Conservation (phyloP, 2,329 filamentous ascomycete species). For the Thelonectria rubi region DNA sequence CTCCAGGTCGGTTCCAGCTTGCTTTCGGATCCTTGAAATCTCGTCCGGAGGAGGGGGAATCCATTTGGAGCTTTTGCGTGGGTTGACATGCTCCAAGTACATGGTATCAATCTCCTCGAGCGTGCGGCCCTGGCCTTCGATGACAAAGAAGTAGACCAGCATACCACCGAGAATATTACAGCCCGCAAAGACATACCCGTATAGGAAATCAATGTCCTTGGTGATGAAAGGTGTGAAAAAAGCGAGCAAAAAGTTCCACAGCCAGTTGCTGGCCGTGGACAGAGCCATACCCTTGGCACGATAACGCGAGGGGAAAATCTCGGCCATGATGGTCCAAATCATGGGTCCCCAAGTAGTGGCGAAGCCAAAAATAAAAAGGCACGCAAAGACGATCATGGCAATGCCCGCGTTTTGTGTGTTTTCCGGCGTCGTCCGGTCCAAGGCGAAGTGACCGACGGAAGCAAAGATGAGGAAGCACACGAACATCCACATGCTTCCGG, state of each 20-base stretch:
- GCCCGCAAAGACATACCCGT: slow-evolving; percentile 79
- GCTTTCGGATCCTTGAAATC: slow-evolving; percentile 52
- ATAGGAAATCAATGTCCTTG: slow-evolving; percentile 73
- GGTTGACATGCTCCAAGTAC: slow-evolving; percentile 73
- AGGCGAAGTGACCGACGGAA: slow-evolving; percentile 60
- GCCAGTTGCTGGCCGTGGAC: slow-evolving; percentile 70
- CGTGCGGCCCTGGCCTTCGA: slow-evolving; percentile 76
- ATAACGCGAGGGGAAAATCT: slow-evolving; percentile 71
- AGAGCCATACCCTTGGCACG: slow-evolving; percentile 68
- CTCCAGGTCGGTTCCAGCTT: slow-evolving; percentile 53
- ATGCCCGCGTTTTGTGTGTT: slow-evolving; percentile 58
- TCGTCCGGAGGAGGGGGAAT: slow-evolving; percentile 54
- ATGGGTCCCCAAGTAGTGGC: slow-evolving; percentile 74
- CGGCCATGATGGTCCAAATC: slow-evolving; percentile 70
- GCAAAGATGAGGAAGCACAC: slow-evolving; percentile 68
- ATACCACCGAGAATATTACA: slow-evolving; percentile 72
- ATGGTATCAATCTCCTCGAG: slow-evolving; percentile 84
- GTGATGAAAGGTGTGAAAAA: slow-evolving; percentile 87
- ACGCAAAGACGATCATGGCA: slow-evolving; percentile 70
- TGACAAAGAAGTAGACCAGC: slow-evolving; percentile 80
- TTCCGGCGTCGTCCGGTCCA: slow-evolving; percentile 49
- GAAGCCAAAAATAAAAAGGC: slow-evolving; percentile 71
- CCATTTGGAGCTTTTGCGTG: slow-evolving; percentile 70
- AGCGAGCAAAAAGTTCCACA: slow-evolving; percentile 77
- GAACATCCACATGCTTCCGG: slow-evolving; percentile 69